Evolutionary conservation across 352 stramenopile species (phyloP).

Genomic region (Phytophthora multivora): DNA sequence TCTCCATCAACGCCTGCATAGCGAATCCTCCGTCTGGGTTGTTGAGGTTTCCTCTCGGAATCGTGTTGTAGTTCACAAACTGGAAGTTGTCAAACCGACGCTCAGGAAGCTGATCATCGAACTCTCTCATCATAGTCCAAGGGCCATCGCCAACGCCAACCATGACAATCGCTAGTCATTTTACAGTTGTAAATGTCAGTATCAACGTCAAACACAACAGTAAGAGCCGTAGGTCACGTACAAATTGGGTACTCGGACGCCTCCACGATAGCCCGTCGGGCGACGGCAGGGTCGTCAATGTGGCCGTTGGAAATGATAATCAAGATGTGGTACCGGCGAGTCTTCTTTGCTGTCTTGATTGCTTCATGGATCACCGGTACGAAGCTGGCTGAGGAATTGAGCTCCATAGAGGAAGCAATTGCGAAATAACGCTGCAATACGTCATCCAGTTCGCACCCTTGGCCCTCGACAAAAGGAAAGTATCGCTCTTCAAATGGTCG

Average conservation of each 20-base stretch:
- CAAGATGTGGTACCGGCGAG: slow-evolving; percentile 75
- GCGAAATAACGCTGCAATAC: slow-evolving; percentile 69
- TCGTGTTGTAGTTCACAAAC: slow-evolving; percentile 81
- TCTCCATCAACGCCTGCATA: slow-evolving; percentile 52
- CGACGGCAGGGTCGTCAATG: slow-evolving; percentile 66
- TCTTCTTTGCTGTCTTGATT: slow-evolving; percentile 54
- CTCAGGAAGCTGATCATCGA: slow-evolving; percentile 70
- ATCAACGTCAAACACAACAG: background rate
- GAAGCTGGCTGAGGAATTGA: slow-evolving; percentile 72
- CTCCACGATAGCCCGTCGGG: slow-evolving; percentile 64
- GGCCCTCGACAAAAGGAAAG: slow-evolving; percentile 55
- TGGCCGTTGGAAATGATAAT: slow-evolving; percentile 83
- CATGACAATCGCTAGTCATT: slow-evolving; percentile 53
- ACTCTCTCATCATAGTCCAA: slow-evolving; percentile 80
- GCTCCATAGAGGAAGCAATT: slow-evolving; percentile 63
- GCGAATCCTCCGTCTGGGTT: slow-evolving; percentile 51
- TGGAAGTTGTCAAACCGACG: slow-evolving; percentile 86
- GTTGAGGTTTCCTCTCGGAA: slow-evolving; percentile 40
- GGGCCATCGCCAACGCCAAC: slow-evolving; percentile 79
- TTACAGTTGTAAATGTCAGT: background rate
- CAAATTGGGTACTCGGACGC: slow-evolving; percentile 82
- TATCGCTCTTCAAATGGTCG: slow-evolving; percentile 32
- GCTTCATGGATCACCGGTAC: slow-evolving; percentile 69
- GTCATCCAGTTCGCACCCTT: slow-evolving; percentile 53
- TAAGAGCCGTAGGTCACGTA: slow-evolving; percentile 28